Evolutionary conservation across 2,329 filamentous ascomycete genomes (phyloP), one percentile per base, ranked within the genome.

Genomic region (Nectriaceae sp.): DNA sequence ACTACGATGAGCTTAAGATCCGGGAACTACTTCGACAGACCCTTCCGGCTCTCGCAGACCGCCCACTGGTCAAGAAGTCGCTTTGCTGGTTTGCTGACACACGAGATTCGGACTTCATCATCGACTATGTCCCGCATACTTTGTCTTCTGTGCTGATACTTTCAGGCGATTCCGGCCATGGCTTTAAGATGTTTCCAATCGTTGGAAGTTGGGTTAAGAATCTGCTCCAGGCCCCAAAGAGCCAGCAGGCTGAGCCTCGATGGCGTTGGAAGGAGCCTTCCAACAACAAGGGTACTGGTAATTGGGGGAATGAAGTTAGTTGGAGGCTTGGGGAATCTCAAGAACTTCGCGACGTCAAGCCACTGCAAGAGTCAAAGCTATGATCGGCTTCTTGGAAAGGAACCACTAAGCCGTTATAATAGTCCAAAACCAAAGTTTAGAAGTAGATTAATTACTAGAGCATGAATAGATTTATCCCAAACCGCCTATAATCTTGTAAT

Each of bases 21-120:
- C 72, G 79, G 6, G 65, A 70, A 26, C 63, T 84, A 26, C 67
- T 85, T 3, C 55, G 62, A 6, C 71, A 83, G 42, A 78, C 78
- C 0, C 67, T 85, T 0, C 81, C 81, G 0, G 67, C 66, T 36
- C 69, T 84, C 18, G 74, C 76, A 0, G 72, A 82, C 15, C 62
- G 82, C 3, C 80, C 81, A 0, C 68, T 86, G n/a, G 75, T 85
- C 2, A 69, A 76, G 22, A 75, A 76, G 57, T 74, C 72, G 2
- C 64, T 86, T n/a, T 86, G 83, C 59, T 86, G 83, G 83, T 82
- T 82, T 50, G 80, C 81, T 1, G 83, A 87, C 56, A 82, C 80
- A 0, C 70, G 65, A 6, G 79, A 84, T 56, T 83, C 80, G 0
- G 79, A 85, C 40, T 86, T 76, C 53, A 74, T 83, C 41, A 73